Evolutionary conservation across 306 rosid species (phyloP).

Genomic region (Castanea crenata): DNA sequence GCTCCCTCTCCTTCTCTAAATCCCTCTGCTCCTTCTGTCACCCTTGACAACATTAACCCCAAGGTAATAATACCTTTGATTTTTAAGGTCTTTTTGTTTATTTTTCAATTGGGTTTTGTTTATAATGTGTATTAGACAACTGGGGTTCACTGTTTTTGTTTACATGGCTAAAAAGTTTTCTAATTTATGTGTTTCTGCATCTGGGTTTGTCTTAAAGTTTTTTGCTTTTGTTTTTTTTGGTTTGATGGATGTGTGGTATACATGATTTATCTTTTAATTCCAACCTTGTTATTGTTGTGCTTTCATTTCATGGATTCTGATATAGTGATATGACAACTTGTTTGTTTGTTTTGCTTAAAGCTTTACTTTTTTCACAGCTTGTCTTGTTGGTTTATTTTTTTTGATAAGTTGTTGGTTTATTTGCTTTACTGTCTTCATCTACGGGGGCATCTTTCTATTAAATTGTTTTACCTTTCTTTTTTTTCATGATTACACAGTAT

Average conservation of each 20-base stretch:
- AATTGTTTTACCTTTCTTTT: neutral
- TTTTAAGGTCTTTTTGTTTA: neutral
- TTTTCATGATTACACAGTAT: neutral
- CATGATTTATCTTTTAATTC: neutral
- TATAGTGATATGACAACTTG: neutral
- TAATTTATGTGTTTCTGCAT: neutral
- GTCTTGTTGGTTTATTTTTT: neutral
- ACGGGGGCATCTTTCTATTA: neutral
- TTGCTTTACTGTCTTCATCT: neutral
- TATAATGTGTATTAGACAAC: neutral
- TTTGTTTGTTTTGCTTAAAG: neutral
- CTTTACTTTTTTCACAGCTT: neutral
- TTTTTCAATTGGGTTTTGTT: constrained; percentile 1
- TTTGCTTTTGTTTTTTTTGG: neutral
- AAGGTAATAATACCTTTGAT: constrained; percentile 44
- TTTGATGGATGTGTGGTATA: neutral
- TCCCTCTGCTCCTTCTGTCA: constrained; percentile 37
- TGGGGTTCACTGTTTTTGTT: constrained; percentile 20
- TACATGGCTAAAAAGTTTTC: neutral
- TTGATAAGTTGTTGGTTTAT: neutral
- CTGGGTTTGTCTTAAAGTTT: constrained; percentile 16
- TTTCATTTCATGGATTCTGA: neutral
- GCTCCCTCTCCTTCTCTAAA: constrained; percentile 38
- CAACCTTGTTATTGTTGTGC: neutral
- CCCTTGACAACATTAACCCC: constrained; percentile 63